Evolutionary conservation across 1,284 basidiomycete species (phyloP).

Genomic region (Fistulinella staudtii): DNA sequence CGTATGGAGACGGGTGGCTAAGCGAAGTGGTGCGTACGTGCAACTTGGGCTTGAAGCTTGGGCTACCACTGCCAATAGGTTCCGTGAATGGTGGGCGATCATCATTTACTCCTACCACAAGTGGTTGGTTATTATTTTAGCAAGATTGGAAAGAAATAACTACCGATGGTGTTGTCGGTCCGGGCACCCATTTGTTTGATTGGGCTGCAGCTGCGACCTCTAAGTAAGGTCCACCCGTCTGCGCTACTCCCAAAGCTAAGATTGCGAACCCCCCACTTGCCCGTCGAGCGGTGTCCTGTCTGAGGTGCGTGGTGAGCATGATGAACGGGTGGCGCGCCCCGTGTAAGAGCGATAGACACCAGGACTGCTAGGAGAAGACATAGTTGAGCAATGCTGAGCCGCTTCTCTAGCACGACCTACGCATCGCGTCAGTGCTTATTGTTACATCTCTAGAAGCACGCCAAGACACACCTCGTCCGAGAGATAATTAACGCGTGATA

Average conservation of each 20-base stretch:
- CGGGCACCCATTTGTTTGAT: conserved; percentile 16
- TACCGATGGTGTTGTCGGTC: conserved; percentile 16
- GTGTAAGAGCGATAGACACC: conserved; percentile 79
- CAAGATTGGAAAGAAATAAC: neutral
- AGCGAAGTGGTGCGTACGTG: neutral
- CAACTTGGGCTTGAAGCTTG: neutral
- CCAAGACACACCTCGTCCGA: conserved; percentile 60
- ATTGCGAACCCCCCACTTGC: conserved; percentile 53
- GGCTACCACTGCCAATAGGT: too few relatives aligned
- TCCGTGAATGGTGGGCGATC: too few relatives aligned
- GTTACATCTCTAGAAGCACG: neutral
- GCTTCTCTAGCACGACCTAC: conserved; percentile 79
- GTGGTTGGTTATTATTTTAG: too few relatives aligned
- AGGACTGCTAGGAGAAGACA: conserved; percentile 75
- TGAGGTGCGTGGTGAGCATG: conserved; percentile 4
- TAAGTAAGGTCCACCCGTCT: conserved; percentile 25
- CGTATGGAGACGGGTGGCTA: neutral
- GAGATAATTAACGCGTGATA: conserved; percentile 64
- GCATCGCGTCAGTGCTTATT: conserved; percentile 1
- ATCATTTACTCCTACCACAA: too few relatives aligned
- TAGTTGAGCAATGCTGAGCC: conserved; percentile 79
- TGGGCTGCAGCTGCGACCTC: conserved; percentile 39
- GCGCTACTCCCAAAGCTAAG: conserved; percentile 46
- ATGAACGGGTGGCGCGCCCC: conserved; percentile 43
- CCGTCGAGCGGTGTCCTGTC: conserved; percentile 32